Evolutionary conservation across 306 rosid genomes (phyloP), one percentile per base, ranked within the genome.

Genomic region (Cotoneaster glaucophyllus): DNA sequence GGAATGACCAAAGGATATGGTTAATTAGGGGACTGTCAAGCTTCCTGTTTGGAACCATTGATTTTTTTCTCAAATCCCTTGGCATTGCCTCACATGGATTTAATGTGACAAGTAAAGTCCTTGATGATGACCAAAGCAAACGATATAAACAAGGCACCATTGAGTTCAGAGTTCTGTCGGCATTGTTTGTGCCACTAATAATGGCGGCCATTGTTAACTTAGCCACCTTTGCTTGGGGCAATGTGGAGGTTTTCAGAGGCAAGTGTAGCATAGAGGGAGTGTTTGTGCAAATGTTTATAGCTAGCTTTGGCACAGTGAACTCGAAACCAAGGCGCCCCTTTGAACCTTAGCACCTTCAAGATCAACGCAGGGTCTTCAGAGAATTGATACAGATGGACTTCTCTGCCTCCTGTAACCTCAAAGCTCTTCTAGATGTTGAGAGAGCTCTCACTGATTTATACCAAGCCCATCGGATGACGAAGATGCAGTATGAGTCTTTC

Each of bases 1-100:
- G 90, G 85, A 82, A 80, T 56, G 82, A 84, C n/a, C 88, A 87
- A 45, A 82, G 88, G 68, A 84, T 84, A 74, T 84, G 90, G 90
- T 76, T 85, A 70, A 22, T 77, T 50, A 82, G 84, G 54, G 71
- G 80, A 4, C 74, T 80, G 19, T 28, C 29, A 28, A 48, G 81
- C 68, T 57, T 4, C 69, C 41, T 82, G 17, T 84, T 87, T 26
- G 88, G 82, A 26, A 29, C 22, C n/a, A 37, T 62, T 0, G 86
- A 84, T 80, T 79, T 48, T 70, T 15, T 56, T 0, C 45, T 79
- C n/a, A 74, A 74, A 14, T 77, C 70, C 21, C 24, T 81, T 3
- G 77, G 81, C 34, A 74, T 81, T 77, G 76, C 79, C 2, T 2
- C 80, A 2, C 41, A 37, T 0, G 77, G 79, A 19, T 84, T 86